Evolutionary conservation across 2,329 filamentous ascomycete species (phyloP), one percentile per base, ranked within the genome.

Genomic region (Fusarium pseudonygamai): DNA sequence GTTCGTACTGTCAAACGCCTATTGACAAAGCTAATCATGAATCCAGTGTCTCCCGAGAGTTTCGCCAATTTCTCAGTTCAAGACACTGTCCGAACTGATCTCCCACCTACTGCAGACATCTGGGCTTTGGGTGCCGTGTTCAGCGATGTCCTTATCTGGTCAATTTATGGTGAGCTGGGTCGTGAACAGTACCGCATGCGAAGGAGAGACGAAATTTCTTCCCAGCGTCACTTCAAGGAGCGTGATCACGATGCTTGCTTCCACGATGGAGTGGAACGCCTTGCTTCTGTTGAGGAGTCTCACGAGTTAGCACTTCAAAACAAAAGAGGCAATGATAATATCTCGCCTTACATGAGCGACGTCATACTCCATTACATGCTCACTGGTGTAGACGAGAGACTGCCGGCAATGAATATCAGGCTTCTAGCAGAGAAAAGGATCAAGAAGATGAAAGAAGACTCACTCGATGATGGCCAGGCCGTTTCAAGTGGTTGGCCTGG

Each of bases 141-240:
- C 16, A 74, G 69, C n/a, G 72, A 74, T 9, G 60, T 50, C 0
- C 55, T 72, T 7, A 39, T 74, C n/a, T 74, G 69, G 72, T 63
- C 60, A 7, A 39, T 64, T 9, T 6, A 2, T 1, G 59, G 59
- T 2, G 39, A 56, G 2, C 11, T 2, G 9, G 32, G 8, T 15
- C 63, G 65, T 1, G 60, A 73, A 2, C 2, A 46, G 1, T 73
- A 71, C 32, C 58, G 71, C 12, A 4, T 18, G 3, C 28, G n/a
- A 20, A 57, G 71, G 5, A 24, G 12, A 11, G 15, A 32, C 4
- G 61, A 64, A 11, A 71, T 53, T 9, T 43, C 40, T 43, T 24
- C 40, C 1, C 40, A 24, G 15, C 40, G 15, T 24, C n/a, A 43
- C n/a, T 1, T 43, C 0, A 43, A 43, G 5, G 40, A 43, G 5